Percentiles rank a stretch among this genome's conserved stretches.
These are phyloP conservation scores for Crepidotus sp. DNA, from an alignment of 1,284 basidiomycete genomes.

Conservation along the genomic window DNA sequence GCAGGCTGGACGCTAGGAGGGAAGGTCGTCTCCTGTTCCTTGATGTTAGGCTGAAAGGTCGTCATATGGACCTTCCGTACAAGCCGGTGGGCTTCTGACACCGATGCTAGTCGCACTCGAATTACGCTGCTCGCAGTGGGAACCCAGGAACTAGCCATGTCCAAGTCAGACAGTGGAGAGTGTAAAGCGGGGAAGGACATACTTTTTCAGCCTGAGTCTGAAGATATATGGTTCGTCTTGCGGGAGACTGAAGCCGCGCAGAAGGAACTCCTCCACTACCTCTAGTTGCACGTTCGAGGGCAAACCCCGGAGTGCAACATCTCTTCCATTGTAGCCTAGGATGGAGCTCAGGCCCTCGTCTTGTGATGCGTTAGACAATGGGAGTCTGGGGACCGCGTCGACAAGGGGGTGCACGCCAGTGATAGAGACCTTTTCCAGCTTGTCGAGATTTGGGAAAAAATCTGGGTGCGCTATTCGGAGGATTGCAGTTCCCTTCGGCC, in stretches of 20 bases:
- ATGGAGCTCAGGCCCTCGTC: conserved; percentile 41
- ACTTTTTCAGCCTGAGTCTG: conserved; percentile 46
- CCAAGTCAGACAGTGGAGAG: neutral
- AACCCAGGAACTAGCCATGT: conserved; percentile 25
- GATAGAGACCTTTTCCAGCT: conserved; percentile 35
- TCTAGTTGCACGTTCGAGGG: conserved; percentile 32
- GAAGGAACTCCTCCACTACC: neutral
- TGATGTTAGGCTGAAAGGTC: conserved; percentile 35
- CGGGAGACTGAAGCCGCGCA: conserved; percentile 3
- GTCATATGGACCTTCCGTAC: conserved; percentile 57
- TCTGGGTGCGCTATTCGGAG: conserved; percentile 42
- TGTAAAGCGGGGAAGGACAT: conserved; percentile 23
- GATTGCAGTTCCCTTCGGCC: conserved; percentile 46
- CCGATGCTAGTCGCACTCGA: conserved; percentile 43
- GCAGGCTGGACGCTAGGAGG: conserved; percentile 33
- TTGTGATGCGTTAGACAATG: neutral
- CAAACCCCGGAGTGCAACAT: conserved; percentile 54
- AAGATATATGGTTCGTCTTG: conserved; percentile 31
- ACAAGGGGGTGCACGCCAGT: conserved; percentile 33
- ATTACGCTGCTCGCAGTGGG: conserved; percentile 42
- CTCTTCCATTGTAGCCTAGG: conserved; percentile 36
- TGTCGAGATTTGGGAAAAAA: conserved; percentile 32
- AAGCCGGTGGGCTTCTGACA: conserved; percentile 58
- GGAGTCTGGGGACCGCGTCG: conserved; percentile 11
- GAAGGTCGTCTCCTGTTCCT: conserved; percentile 41